Evolutionary conservation across 768 basidiomycete genomes (phyloP).

Genomic region (Boletus vinaceobasis): DNA sequence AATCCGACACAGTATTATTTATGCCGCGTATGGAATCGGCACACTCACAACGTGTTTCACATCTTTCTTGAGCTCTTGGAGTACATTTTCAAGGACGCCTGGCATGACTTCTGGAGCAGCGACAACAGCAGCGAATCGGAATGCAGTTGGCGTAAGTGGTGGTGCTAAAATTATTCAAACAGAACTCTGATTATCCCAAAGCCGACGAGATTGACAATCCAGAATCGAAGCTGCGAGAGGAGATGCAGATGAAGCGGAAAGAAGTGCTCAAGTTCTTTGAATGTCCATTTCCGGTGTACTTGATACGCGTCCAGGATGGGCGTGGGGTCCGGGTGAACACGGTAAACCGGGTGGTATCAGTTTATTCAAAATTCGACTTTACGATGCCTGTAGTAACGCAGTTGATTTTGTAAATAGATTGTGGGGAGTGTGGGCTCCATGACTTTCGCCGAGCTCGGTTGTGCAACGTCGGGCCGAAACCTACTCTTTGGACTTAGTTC

Average conservation of each 20-base stretch:
- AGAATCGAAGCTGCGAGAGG: constrained; percentile 7
- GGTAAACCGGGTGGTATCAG: constrained; percentile 5
- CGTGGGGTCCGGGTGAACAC: constrained; percentile 19
- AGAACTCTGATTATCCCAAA: background rate
- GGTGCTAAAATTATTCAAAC: background rate
- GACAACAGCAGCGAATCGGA: background rate
- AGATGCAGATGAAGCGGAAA: constrained; percentile 15
- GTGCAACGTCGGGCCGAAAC: background rate
- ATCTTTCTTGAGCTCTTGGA: constrained; percentile 17
- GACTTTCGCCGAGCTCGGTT: background rate
- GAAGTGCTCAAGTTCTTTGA: constrained; percentile 18
- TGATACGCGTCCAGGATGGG: constrained; percentile 13
- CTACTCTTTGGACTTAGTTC: too few species aligned
- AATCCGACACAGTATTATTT: constrained; percentile 14
- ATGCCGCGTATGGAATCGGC: constrained; percentile 22
- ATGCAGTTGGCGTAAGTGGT: constrained; percentile 1
- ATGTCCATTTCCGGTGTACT: constrained; percentile 13
- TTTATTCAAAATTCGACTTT: constrained; percentile 17
- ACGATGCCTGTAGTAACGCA: constrained; percentile 15
- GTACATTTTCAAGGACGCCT: constrained; percentile 6
- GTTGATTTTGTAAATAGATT: constrained; percentile 8
- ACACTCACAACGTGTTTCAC: constrained; percentile 11
- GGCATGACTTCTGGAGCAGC: background rate
- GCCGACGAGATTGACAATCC: constrained; percentile 3
- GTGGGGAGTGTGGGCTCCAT: background rate